Evolutionary conservation across 73 alveolate species (phyloP), one percentile per base, ranked within the genome.

Genomic region (Loxodes magnus): DNA sequence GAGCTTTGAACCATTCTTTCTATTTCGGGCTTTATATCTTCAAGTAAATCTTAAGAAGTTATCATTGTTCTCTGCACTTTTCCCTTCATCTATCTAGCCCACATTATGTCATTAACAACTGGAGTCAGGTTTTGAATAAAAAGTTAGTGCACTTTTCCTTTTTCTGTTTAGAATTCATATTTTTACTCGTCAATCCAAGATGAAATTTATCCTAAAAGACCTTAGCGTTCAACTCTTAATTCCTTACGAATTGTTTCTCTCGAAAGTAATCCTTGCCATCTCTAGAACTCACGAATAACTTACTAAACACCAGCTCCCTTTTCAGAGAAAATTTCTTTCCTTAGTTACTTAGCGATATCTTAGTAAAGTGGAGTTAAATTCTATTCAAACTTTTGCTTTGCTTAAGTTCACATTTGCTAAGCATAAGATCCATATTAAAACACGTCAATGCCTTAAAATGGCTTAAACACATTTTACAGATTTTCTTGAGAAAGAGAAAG

Each of bases 251-350:
- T 69, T 22, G 84, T 55, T 10, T 56, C 77, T 50, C 82, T 59
- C 34, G 80, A 38, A 15, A 85, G 51, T 4, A 85, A 71, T 4
- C 96, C 96, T 35, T 77, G 74, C 90, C 96, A 85, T 51, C 88
- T 74, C 37, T 80, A 71, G 85, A 85, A 71, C 29, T 85, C 91
- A 43, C 93, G 62, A 34, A 85, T 51, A 4, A 68, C 60, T 35
- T 77, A 62, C 21, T 9, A 12, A 24, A 24, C 27, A 1, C 27
- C 34, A 25, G 59, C 7, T 9, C 15, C 15, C 17, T 46, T 37
- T 10, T 71, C 86, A 3, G 66, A 51, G 31, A 76, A 62, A 28
- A 76, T 56, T 48, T 76, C 81, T 46, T 69, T 76, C 51, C 80
- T 76, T 4, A 76, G 57, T 34, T 67, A 53, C 7, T 35, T 42